phyloP scores from a whole-genome alignment of 202 grass and related monocot species.

The Eragrostis tef region DNA sequence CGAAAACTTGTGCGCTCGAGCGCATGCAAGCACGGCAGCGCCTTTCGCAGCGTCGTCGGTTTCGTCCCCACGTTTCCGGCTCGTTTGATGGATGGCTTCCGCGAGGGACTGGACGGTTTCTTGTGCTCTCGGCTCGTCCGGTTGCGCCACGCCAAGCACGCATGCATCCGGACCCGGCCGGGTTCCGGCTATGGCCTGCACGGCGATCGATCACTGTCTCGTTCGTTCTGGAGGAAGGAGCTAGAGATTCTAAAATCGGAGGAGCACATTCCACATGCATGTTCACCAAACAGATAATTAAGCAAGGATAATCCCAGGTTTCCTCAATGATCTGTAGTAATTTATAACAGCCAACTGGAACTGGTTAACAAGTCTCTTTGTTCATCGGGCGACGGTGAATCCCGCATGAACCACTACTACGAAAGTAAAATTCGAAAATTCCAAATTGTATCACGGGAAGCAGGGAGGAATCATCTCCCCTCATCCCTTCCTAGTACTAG shows the following conservation, averaged over 20 bases:
- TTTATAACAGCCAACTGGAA: neutral
- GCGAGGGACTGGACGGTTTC: neutral
- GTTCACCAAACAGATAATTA: neutral
- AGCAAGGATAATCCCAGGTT: neutral
- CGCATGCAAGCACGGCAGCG: neutral
- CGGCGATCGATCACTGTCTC: neutral
- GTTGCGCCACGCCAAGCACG: neutral
- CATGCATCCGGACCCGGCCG: no score
- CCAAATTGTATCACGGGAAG: neutral
- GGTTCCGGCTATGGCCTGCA: no score
- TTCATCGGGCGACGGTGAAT: neutral
- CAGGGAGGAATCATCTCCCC: neutral
- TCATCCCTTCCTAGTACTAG: neutral
- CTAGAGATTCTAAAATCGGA: neutral
- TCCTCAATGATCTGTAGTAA: neutral
- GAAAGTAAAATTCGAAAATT: neutral
- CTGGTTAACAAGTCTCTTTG: neutral
- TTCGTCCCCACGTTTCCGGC: neutral
- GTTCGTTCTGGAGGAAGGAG: neutral
- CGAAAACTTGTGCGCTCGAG: neutral
- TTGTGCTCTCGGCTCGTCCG: neutral
- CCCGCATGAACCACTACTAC: neutral
- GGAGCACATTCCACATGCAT: neutral
- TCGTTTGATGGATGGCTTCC: neutral
- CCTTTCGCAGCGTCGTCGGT: neutral